phyloP scores from a whole-genome alignment of 139 green algal genomes.

The Astrephomene gubernaculifera region DNA sequence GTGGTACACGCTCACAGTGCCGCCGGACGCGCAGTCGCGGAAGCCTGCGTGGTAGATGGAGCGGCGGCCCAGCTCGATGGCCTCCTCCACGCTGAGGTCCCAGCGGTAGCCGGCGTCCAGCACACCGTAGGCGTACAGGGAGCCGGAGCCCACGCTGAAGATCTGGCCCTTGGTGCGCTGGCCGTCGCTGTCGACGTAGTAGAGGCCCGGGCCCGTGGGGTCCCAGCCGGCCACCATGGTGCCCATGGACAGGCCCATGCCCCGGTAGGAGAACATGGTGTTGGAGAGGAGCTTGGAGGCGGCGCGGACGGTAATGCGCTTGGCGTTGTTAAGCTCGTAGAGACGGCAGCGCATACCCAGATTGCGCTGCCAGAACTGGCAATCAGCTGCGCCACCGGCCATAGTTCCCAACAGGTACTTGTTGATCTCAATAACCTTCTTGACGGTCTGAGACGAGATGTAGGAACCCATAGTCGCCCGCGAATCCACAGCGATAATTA shows the following conservation, averaged over 20 bases:
- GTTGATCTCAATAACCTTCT: conserved; percentile 99
- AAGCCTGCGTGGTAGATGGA: conserved; percentile 99
- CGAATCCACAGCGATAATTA: conserved; percentile 99
- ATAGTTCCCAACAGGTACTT: conserved; percentile 98
- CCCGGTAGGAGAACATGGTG: conserved; percentile 98
- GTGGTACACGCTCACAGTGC: conserved; percentile 98
- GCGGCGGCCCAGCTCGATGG: conserved; percentile 91
- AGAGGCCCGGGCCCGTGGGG: conserved; percentile 89
- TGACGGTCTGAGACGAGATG: conserved; percentile 97
- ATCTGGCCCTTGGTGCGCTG: conserved; percentile 94
- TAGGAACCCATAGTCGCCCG: conserved; percentile 97
- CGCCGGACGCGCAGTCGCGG: conserved; percentile 95
- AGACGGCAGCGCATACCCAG: conserved; percentile 95
- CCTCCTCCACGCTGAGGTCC: conserved; percentile 95
- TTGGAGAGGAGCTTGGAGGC: conserved; percentile 99
- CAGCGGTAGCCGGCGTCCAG: conserved; percentile 94
- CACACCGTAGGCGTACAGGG: conserved; percentile 98
- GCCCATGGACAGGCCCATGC: conserved; percentile 98
- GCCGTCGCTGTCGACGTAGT: conserved; percentile 98
- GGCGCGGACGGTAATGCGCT: conserved; percentile 95
- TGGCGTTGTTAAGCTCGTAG: conserved; percentile 96
- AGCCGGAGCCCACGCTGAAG: conserved; percentile 97
- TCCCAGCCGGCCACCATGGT: conserved; percentile 98
- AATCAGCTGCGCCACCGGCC: conserved; percentile 98
- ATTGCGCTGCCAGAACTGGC: conserved; percentile 98